Conservation (phyloP, 2,329 filamentous ascomycete genomes). For the Aureobasidium sp. region DNA sequence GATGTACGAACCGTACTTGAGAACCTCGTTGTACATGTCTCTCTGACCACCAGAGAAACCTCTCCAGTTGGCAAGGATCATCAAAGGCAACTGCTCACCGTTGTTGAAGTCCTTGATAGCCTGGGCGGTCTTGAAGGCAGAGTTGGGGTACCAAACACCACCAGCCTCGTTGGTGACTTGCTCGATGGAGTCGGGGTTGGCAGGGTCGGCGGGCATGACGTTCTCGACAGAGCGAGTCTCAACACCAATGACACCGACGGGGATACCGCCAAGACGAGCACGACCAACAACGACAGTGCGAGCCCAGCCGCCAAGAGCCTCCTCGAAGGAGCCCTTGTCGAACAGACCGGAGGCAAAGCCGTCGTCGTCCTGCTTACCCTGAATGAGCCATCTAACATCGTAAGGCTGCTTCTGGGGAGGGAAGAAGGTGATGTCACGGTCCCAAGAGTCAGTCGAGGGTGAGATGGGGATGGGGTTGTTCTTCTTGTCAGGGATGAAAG, state of each 20-base stretch:
- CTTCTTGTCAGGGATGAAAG: slow-evolving; percentile 93
- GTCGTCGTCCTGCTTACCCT: slow-evolving; percentile 75
- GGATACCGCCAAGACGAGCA: slow-evolving; percentile 92
- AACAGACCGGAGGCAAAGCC: slow-evolving; percentile 89
- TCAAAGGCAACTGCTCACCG: slow-evolving; percentile 92
- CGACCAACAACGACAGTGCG: slow-evolving; percentile 94
- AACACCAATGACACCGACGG: slow-evolving; percentile 95
- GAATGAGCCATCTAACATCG: slow-evolving; percentile 91
- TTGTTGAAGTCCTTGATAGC: slow-evolving; percentile 99
- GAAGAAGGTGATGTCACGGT: slow-evolving; percentile 79
- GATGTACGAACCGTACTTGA: slow-evolving; percentile 99
- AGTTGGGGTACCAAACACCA: slow-evolving; percentile 99
- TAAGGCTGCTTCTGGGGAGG: slow-evolving; percentile 78
- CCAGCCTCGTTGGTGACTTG: slow-evolving; percentile 91
- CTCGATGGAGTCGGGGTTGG: slow-evolving; percentile 97
- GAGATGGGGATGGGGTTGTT: slow-evolving; percentile 88
- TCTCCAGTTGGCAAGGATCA: slow-evolving; percentile 99
- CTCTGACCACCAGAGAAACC: slow-evolving; percentile 99
- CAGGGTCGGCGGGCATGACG: slow-evolving; percentile 89
- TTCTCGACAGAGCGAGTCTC: slow-evolving; percentile 97
- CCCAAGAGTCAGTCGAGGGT: slow-evolving; percentile 78
- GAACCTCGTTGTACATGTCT: slow-evolving; percentile 99
- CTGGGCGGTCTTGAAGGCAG: slow-evolving; percentile 98
- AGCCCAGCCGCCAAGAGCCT: slow-evolving; percentile 94
- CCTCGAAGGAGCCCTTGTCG: slow-evolving; percentile 93